phyloP scores from a whole-genome alignment of 371 early-diverging fungal species.

The Gilbertella persicaria region DNA sequence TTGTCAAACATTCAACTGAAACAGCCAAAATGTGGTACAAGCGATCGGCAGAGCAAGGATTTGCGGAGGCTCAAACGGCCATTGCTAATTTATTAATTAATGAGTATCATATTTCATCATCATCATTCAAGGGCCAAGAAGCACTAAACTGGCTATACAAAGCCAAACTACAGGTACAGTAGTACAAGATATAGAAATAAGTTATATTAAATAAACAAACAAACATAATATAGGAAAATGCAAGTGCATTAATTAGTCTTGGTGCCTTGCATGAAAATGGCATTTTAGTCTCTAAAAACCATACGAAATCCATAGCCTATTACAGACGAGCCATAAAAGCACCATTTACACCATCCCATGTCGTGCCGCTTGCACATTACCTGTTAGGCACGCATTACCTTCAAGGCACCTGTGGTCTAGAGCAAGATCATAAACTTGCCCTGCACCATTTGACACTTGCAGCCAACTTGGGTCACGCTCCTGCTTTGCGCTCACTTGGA shows the following conservation, averaged over 20 bases:
- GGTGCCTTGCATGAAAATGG: conserved; percentile 37
- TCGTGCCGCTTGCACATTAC: conserved; percentile 28
- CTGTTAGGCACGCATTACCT: conserved; percentile 35
- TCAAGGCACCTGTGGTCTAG: conserved; percentile 23
- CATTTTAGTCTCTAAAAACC: conserved; percentile 16
- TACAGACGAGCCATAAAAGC: conserved; percentile 23
- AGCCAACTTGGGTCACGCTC: conserved; percentile 26
- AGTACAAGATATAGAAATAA: neutral
- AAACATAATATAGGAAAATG: conserved; percentile 18
- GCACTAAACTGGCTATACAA: conserved; percentile 27
- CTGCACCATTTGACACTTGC: conserved; percentile 23
- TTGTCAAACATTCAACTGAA: conserved; percentile 11
- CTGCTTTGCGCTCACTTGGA: conserved; percentile 35
- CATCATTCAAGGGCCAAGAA: conserved; percentile 2
- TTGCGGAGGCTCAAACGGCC: conserved; percentile 33
- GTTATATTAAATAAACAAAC: too few species aligned
- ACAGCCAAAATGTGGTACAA: conserved; percentile 20
- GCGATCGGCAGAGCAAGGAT: conserved; percentile 29
- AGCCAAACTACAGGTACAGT: conserved; percentile 30
- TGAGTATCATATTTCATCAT: neutral
- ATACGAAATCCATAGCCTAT: conserved; percentile 14
- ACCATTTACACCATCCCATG: neutral
- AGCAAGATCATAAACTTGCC: conserved; percentile 22
- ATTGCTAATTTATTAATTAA: conserved; percentile 24
- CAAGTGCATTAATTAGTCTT: conserved; percentile 28